Percentiles rank a stretch among this genome's conserved stretches.
Evolutionary conservation across 116 monocot genomes (phyloP).

Genomic region (Papilionanthe hybrid): DNA sequence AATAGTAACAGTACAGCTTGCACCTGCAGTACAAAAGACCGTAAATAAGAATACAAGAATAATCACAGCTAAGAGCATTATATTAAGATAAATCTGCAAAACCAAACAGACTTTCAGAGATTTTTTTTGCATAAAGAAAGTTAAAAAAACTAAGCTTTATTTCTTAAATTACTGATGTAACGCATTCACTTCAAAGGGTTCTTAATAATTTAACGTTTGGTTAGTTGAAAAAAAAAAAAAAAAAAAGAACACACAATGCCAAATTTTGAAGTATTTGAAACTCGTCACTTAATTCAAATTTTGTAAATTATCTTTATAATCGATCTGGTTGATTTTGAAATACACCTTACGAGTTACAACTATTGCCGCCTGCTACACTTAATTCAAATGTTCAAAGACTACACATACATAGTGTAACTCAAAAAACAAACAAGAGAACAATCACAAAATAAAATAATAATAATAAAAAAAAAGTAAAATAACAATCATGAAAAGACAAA

Average conservation of each 20-base stretch:
- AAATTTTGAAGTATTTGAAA: too few species aligned
- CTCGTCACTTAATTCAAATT: too few species aligned
- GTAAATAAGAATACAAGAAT: neutral
- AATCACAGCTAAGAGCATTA: neutral
- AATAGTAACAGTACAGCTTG: constrained; percentile 79
- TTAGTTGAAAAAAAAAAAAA: too few species aligned
- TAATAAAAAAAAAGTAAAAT: neutral
- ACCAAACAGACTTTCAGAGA: neutral
- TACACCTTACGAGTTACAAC: too few species aligned
- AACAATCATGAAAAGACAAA: neutral
- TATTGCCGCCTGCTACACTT: too few species aligned
- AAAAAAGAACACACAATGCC: too few species aligned
- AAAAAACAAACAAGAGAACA: neutral
- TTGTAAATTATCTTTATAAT: too few species aligned
- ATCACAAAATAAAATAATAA: neutral
- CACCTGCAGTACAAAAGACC: constrained; percentile 33
- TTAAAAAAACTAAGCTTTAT: neutral
- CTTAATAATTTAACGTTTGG: too few species aligned
- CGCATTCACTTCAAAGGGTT: too few species aligned
- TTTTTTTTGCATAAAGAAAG: neutral
- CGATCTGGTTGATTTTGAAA: too few species aligned
- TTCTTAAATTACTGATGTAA: too few species aligned
- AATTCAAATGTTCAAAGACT: too few species aligned
- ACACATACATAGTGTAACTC: neutral
- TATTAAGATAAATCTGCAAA: neutral